Conservation (phyloP, 2,329 filamentous ascomycete genomes). For the Fusarium sp. region DNA sequence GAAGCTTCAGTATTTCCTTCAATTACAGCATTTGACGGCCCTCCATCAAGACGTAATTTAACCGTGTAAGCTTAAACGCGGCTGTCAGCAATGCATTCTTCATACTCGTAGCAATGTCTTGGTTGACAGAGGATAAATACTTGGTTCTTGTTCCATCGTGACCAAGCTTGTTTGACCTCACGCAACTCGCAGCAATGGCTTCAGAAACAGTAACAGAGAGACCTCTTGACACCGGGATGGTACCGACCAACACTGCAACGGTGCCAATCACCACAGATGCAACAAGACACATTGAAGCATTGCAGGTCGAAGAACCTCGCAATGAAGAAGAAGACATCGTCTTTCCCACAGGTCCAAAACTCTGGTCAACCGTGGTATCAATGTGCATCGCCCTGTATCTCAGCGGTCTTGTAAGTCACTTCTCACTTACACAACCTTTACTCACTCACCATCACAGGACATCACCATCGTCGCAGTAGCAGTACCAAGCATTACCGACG, state of each 20-base stretch:
- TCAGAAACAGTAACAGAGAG: neutral
- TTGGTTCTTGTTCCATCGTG: accelerated
- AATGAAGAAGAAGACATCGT: neutral
- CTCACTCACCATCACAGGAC: neutral
- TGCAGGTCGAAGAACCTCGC: constrained; percentile 20
- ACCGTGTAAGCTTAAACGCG: constrained; percentile 5
- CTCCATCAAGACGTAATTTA: constrained; percentile 7
- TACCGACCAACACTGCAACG: too few species aligned
- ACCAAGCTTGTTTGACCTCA: accelerated
- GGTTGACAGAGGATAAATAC: neutral
- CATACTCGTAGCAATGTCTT: accelerated
- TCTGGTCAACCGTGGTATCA: constrained; percentile 43
- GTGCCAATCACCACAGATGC: neutral
- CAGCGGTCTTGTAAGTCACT: constrained; percentile 30
- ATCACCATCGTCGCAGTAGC: constrained; percentile 39
- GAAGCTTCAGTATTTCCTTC: neutral
- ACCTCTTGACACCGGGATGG: too few species aligned
- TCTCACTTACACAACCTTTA: accelerated
- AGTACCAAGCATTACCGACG: constrained; percentile 41
- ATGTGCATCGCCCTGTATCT: constrained; percentile 40
- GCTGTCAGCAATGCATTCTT: constrained; percentile 7
- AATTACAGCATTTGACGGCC: neutral
- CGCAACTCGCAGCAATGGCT: constrained; percentile 1
- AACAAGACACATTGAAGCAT: neutral
- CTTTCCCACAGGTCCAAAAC: constrained; percentile 35